phyloP scores from a whole-genome alignment of 306 rosid species.

The Acacia melanoxylon region DNA sequence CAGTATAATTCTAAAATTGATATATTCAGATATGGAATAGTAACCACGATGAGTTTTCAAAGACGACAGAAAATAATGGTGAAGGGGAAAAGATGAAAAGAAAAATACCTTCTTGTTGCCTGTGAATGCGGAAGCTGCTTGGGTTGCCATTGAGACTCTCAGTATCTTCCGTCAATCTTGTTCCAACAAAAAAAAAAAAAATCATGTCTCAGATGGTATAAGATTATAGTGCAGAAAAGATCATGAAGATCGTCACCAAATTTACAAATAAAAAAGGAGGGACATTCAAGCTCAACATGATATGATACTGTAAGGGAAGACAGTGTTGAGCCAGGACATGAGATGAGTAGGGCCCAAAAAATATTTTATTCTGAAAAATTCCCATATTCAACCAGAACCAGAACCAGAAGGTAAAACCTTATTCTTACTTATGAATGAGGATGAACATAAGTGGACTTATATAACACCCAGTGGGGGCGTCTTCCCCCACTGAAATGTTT shows the following conservation, averaged over 20 bases:
- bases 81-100: neutral
- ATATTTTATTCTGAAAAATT: neutral
- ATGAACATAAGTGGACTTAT: neutral
- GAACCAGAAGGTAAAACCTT: neutral
- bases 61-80: neutral
- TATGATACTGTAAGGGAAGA: neutral
- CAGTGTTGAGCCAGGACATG: neutral
- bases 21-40: neutral
- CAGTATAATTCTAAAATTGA: neutral
- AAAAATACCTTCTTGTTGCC: constrained; percentile 45
- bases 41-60: neutral
- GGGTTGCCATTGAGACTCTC: constrained; percentile 29
- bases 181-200: neutral
- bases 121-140: constrained; percentile 28
- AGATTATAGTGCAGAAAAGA: neutral
- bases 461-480: too few species aligned
- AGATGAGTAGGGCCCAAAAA: neutral
- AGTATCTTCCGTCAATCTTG: constrained; percentile 5
- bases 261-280: neutral
- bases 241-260: neutral
- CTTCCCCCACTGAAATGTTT: too few species aligned
- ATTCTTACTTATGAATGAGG: neutral
- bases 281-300: neutral
- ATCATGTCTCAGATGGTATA: neutral
- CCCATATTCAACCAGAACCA: neutral